These are phyloP conservation scores for Termitomyces titanicus DNA, from an alignment of 768 basidiomycete species.

Conservation along the genomic window DNA sequence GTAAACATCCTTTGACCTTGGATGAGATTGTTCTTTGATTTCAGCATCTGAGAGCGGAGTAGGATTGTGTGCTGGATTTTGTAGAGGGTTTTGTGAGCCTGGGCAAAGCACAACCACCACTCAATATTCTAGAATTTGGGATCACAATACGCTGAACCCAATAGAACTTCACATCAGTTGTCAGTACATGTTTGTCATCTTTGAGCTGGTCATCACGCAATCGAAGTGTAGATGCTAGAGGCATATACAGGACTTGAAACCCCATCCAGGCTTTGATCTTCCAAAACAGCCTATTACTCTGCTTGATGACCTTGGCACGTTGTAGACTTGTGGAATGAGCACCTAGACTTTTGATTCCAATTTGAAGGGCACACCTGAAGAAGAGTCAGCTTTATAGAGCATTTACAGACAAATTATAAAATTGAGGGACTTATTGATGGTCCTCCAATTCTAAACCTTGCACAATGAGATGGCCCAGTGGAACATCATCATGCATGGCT, in stretches of 20 bases:
- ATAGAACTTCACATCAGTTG: conserved; percentile 1
- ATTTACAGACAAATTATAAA: too few species aligned
- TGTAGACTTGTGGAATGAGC: conserved; percentile 22
- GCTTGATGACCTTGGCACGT: conserved; percentile 23
- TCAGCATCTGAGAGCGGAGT: conserved; percentile 21
- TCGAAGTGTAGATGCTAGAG: conserved; percentile 7
- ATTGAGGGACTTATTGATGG: too few species aligned
- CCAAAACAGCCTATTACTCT: conserved; percentile 16
- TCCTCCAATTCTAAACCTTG: too few species aligned
- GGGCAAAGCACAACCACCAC: conserved; percentile 22
- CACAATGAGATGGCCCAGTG: too few species aligned
- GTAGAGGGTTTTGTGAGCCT: too few species aligned
- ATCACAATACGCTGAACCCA: background rate
- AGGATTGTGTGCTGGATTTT: conserved; percentile 28
- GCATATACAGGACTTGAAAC: conserved; percentile 27
- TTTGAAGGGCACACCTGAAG: background rate
- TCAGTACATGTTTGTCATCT: background rate
- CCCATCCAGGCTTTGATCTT: conserved; percentile 25
- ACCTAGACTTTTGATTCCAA: background rate
- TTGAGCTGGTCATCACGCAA: background rate
- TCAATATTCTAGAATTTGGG: conserved; percentile 17
- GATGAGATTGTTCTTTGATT: too few species aligned
- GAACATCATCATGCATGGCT: too few species aligned
- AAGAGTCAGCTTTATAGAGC: too few species aligned
- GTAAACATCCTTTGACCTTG: too few species aligned